Evolutionary conservation across 2,329 filamentous ascomycete genomes (phyloP).

Genomic region (Colletotrichum filicis): DNA sequence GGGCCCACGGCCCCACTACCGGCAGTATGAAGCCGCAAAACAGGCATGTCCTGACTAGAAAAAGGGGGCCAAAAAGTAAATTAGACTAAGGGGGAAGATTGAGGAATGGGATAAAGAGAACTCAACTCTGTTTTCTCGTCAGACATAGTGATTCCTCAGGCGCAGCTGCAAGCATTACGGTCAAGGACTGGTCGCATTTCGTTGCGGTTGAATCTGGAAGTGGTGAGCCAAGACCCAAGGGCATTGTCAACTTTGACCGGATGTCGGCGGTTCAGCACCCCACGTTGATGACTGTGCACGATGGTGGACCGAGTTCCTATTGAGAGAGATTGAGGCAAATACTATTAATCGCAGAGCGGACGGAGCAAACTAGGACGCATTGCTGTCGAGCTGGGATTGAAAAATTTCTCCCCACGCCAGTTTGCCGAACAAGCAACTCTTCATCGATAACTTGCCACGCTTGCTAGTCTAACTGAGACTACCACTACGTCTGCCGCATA

Average conservation of each 20-base stretch:
- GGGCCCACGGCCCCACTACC: background rate
- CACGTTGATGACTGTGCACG: background rate
- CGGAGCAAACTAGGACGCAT: background rate
- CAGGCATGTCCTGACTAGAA: slow-evolving; percentile 11
- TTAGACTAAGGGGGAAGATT: slow-evolving; percentile 4
- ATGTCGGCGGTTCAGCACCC: background rate
- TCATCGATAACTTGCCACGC: background rate
- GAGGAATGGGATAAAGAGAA: background rate
- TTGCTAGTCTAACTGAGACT: background rate
- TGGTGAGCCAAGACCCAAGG: background rate
- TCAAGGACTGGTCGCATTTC: background rate
- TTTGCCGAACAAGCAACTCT: background rate
- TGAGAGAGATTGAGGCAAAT: background rate
- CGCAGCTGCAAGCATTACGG: background rate
- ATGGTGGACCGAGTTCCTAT: background rate
- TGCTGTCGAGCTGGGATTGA: background rate
- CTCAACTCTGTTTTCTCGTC: background rate
- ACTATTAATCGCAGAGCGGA: background rate
- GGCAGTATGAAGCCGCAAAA: background rate
- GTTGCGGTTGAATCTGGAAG: background rate
- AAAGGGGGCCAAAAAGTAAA: slow-evolving; percentile 11
- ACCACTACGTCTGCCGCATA: slow-evolving; percentile 2
- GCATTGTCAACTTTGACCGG: background rate
- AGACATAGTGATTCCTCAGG: background rate
- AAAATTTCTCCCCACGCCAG: background rate